These are phyloP conservation scores for Skeletonema tropicum DNA, from an alignment of 108 stramenopile genomes.

Conservation along the genomic window DNA sequence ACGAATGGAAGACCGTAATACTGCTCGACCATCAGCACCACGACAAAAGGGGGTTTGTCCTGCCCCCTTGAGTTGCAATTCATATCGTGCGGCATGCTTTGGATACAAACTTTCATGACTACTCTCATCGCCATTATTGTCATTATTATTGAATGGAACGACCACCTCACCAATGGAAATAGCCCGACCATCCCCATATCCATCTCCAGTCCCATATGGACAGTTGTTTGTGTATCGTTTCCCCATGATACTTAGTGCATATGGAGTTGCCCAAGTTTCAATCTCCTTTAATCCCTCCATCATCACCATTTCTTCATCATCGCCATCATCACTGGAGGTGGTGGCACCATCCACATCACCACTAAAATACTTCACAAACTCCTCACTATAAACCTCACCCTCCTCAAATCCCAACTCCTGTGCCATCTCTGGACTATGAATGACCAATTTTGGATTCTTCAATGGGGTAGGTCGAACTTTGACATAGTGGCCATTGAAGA, in stretches of 20 bases:
- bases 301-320: background rate
- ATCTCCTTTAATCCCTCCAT: background rate
- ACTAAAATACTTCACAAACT: constrained; percentile 71
- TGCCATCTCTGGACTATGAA: constrained; percentile 58
- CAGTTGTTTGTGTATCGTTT: constrained; percentile 74
- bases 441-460: constrained; percentile 61
- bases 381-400: constrained; percentile 53
- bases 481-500: constrained; percentile 86
- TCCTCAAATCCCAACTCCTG: constrained; percentile 45
- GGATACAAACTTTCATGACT: constrained; percentile 19
- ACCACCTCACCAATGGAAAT: constrained; percentile 78
- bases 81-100: constrained; percentile 51
- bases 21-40: constrained; percentile 95
- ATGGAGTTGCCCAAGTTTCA: constrained; percentile 87
- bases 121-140: background rate
- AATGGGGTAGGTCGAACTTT: constrained; percentile 70
- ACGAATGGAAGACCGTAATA: constrained; percentile 90
- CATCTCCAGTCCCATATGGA: constrained; percentile 85
- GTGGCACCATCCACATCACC: constrained; percentile 61
- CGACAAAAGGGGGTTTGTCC: constrained; percentile 96
- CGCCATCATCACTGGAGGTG: background rate
- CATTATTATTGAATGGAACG: constrained; percentile 7
- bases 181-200: constrained; percentile 91
- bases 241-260: constrained; percentile 88
- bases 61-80: constrained; percentile 97